Evolutionary conservation across 2,329 filamentous ascomycete genomes (phyloP), one percentile per base, ranked within the genome.

Genomic region (Myriosclerotinia scirpicola): DNA sequence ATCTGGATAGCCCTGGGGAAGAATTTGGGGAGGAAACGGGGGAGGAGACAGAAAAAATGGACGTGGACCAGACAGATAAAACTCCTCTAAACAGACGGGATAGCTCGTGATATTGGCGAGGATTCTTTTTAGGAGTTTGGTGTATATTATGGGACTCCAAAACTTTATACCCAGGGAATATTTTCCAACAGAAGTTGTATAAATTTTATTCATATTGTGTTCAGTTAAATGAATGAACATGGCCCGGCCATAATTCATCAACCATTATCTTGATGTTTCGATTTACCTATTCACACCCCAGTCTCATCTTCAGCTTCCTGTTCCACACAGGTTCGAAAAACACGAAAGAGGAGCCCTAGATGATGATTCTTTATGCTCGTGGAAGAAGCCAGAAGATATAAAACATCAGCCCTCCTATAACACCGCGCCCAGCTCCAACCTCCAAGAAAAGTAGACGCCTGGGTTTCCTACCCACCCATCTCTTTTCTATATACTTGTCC

Each of bases 21-120:
- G 74, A 75, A 40, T 84, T 76, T 38, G 75, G 78, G n/a, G 76
- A 76, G 15, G 77, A 76, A 60, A 72, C 75, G 5, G 68, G 67
- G 68, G 71, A 71, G 55, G 66, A 68, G 30, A 65, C 60, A 8
- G 54, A 66, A 40, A 67, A 34, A 50, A 66, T 67, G 67, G 65
- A 65, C 17, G 56, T 48, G 54, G 68, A 66, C 30, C 17, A 26
- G 36, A 44, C 30, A 46, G 42, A 64, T 50, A 50, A 64, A 40
- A 14, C 42, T 34, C 36, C 56, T 11, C 30, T 42, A 5, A 15
- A 46, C 11, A 34, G 30, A 5, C 20, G 12, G 17, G 42, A 36
- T 22, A 60, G 42, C 7, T n/a, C 34, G 30, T 60, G 14, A 60
- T 22, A 30, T 56, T 26, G 30, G 30, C 3, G 66, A 69, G 17